Base-by-base conservation (phyloP, 2,329 filamentous ascomycete genomes). In the Neonectria magnoliae region DNA sequence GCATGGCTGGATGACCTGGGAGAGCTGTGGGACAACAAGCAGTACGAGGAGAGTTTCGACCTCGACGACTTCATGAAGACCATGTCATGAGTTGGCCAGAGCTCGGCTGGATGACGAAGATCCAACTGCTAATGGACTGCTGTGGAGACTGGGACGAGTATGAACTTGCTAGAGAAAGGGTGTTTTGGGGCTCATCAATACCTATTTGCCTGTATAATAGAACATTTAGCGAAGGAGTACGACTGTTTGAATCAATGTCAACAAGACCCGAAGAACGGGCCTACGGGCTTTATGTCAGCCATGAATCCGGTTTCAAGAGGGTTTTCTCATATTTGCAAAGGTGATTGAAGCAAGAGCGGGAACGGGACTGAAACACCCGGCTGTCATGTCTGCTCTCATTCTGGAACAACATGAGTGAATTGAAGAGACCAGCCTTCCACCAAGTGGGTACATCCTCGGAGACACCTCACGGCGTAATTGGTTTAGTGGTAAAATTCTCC, bases 21-120 rank as follows among this genome's bases (percentile, higher is more conserved):
- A 62, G 96, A 99, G 80, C 82, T 99, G 31, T 99, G 96, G 95
- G 96, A 99, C 77, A 95, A 98, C 78, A 91, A 90, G 77, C 94
- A 98, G 83, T 99, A 99, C 79, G 94, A 98, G 81, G 96, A 99
- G 82, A 97, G 97, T 80, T 98, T 98, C 78, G 93, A 98, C 78
- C 82, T 99, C 71, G 94, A 97, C 74, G 94, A 93, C 4, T 99
- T 98, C 82, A 86, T 99, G 82, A 94, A 94, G 79, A 97, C 89
- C 71, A 98, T 99, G 93, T 93, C 93, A 64, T 85, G 75, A 76
- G 62, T 51, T 27, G 53, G 51, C 25, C 36, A 60, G 33, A 55
- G 41, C 22, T 22, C 51, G 33, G 47, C 51, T 52, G 50, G 52
- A 29, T 11, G 29, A 38, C 48, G 11, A 55, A n/a, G 61, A 54